Evolutionary conservation across 2,329 filamentous ascomycete genomes (phyloP).

Genomic region (Aspergillus sp.): DNA sequence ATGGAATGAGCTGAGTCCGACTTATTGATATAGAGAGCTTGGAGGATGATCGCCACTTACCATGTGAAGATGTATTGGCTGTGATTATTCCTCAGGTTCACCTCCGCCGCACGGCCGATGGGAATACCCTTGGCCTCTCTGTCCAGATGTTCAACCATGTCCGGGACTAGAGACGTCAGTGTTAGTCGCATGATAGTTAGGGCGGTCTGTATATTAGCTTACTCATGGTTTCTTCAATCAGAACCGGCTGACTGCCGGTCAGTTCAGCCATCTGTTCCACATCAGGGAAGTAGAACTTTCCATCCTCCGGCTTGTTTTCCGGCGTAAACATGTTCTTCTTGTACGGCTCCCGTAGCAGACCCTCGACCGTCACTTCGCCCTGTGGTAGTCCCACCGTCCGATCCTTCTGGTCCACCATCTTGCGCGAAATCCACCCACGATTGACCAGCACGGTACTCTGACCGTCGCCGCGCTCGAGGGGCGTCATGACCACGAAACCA

Average conservation of each 20-base stretch:
- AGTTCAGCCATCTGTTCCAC: constrained; percentile 84
- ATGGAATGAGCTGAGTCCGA: constrained; percentile 20
- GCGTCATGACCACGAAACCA: constrained; percentile 88
- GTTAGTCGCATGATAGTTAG: background rate
- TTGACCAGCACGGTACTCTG: constrained; percentile 77
- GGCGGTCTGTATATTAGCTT: constrained; percentile 22
- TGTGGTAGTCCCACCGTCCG: constrained; percentile 63
- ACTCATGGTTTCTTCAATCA: constrained; percentile 97
- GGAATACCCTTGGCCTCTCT: constrained; percentile 79
- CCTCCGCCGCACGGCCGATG: constrained; percentile 81
- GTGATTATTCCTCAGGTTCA: constrained; percentile 94
- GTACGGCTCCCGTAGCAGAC: constrained; percentile 81
- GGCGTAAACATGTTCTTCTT: constrained; percentile 99
- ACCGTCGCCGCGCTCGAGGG: constrained; percentile 66
- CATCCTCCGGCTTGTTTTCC: constrained; percentile 75
- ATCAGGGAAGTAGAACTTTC: constrained; percentile 93
- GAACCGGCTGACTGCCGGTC: constrained; percentile 81
- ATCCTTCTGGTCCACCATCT: constrained; percentile 61
- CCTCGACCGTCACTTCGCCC: constrained; percentile 75
- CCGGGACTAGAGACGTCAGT: constrained; percentile 58
- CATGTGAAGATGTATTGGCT: constrained; percentile 98
- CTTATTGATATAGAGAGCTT: background rate
- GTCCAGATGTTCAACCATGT: constrained; percentile 72
- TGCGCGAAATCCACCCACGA: constrained; percentile 86
- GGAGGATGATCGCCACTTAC: constrained; percentile 53